Evolutionary conservation across 129 eudicot species (phyloP).

Genomic region (Scalesia atractyloides): DNA sequence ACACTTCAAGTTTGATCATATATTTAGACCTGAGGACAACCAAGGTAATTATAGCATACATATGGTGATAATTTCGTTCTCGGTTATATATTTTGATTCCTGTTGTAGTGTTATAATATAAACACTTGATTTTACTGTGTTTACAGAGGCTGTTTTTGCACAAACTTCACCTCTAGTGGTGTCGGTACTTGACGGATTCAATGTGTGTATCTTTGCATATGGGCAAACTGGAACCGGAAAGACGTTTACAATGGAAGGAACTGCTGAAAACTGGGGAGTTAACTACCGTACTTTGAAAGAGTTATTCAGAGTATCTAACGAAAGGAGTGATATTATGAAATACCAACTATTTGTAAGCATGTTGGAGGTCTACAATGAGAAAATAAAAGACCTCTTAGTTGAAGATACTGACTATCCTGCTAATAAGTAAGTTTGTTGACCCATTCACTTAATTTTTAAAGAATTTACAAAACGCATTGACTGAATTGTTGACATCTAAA

Average conservation of each 20-base stretch:
- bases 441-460: background rate
- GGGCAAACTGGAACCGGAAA: conserved; percentile 99
- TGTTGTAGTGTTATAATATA: background rate
- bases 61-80: background rate
- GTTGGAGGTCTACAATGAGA: conserved; percentile 98
- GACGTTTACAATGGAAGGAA: conserved; percentile 98
- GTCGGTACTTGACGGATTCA: conserved; percentile 89
- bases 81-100: background rate
- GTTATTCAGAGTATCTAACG: conserved; percentile 61
- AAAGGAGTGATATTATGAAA: conserved; percentile 71
- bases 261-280: conserved; percentile 84
- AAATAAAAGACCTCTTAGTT: conserved; percentile 83
- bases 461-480: background rate
- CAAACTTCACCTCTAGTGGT: conserved; percentile 80
- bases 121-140: conserved; percentile 20
- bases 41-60: conserved; percentile 58
- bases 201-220: conserved; percentile 95
- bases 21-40: conserved; percentile 76
- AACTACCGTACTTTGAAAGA: conserved; percentile 88
- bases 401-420: conserved; percentile 64
- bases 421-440: conserved; percentile 59
- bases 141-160: conserved; percentile 74
- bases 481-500: background rate
- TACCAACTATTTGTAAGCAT: conserved; percentile 89
- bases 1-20: conserved; percentile 89